Evolutionary conservation across 257 asterid genomes (phyloP).

Genomic region (Galeopsis tetrahit): DNA sequence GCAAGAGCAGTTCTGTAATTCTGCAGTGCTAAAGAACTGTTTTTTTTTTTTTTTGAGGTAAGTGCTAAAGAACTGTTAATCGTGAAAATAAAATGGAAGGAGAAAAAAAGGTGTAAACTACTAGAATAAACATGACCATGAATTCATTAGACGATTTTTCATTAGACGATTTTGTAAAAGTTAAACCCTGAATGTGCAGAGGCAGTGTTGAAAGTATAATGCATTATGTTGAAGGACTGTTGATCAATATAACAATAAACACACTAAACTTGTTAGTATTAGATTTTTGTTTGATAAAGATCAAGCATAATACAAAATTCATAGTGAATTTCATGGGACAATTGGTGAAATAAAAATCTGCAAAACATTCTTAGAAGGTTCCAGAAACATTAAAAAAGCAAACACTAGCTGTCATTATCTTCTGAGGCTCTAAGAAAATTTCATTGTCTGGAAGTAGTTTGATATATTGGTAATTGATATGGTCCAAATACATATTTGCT

Average conservation of each 20-base stretch:
- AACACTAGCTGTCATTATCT: not conserved
- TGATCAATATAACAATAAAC: not conserved
- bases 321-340: constrained; percentile 7
- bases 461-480: not conserved
- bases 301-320: not conserved
- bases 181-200: not conserved
- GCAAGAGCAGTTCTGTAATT: not conserved
- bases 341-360: not conserved
- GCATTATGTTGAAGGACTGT: not conserved
- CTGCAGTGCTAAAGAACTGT: not conserved
- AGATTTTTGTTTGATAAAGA: not conserved
- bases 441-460: not conserved
- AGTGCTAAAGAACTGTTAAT: too few relatives aligned
- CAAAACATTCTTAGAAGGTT: not conserved
- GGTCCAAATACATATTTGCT: not conserved
- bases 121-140: not conserved
- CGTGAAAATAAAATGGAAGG: not conserved
- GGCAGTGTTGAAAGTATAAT: not conserved
- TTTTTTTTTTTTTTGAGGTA: too few relatives aligned
- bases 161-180: not conserved
- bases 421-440: not conserved
- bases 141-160: not conserved
- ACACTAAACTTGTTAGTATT: not conserved
- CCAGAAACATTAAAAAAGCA: too few relatives aligned
- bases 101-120: not conserved